phyloP scores from a whole-genome alignment of 1,284 basidiomycete genomes.

The Schizophyllum commune region DNA sequence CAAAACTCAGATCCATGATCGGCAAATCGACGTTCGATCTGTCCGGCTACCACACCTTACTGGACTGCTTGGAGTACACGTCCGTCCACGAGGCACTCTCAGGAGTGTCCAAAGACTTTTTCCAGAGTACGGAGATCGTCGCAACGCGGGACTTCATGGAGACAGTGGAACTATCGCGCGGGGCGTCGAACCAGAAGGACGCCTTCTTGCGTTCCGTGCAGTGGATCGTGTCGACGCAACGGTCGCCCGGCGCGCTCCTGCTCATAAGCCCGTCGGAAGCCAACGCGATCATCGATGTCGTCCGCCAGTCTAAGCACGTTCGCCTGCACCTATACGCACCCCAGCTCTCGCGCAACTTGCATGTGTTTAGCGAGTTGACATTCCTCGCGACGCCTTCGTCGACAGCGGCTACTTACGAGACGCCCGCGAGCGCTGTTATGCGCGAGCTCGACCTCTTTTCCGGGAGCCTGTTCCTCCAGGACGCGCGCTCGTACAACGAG shows the following conservation, averaged over 20 bases:
- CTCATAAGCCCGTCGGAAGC: constrained; percentile 11
- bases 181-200: constrained; percentile 3
- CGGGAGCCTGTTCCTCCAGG: constrained; percentile 5
- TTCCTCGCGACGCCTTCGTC: neutral
- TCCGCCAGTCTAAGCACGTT: constrained; percentile 2
- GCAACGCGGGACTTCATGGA: constrained; percentile 7
- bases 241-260: neutral
- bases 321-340: constrained; percentile 6
- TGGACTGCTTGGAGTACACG: constrained; percentile 6
- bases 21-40: neutral
- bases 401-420: constrained; percentile 1
- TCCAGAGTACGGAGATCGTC: neutral
- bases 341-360: neutral
- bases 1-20: constrained; percentile 1
- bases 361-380: no score
- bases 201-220: constrained; percentile 6
- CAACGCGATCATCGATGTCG: constrained; percentile 3
- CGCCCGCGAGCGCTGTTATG: neutral
- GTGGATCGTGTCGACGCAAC: constrained; percentile 7
- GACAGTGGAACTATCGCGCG: constrained; percentile 1
- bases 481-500: constrained; percentile 4
- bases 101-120: constrained; percentile 1
- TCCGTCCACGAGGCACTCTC: constrained; percentile 1
- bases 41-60: no score
- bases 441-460: constrained; percentile 11